Percentiles rank a stretch among this genome's conserved stretches.
These are phyloP conservation scores for Pseudogymnoascus sp. DNA, from an alignment of 2,329 filamentous ascomycete genomes.

Conservation along the genomic window DNA sequence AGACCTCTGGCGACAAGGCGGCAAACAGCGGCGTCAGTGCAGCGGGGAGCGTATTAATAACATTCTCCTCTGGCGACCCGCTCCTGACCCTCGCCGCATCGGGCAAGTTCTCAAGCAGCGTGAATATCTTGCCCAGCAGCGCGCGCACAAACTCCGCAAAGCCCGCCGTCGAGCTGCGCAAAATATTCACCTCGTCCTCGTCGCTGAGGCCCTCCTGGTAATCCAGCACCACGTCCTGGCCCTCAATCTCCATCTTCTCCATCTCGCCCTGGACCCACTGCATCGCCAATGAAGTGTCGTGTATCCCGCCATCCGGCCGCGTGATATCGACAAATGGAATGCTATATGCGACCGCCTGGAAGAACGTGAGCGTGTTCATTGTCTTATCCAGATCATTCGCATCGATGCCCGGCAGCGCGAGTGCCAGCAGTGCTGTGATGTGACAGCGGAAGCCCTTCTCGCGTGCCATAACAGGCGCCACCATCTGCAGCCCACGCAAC, in stretches of 20 bases:
- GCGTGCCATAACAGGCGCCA: slow-evolving; percentile 82
- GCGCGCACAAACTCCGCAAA: slow-evolving; percentile 89
- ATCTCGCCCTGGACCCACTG: slow-evolving; percentile 93
- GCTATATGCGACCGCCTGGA: slow-evolving; percentile 91
- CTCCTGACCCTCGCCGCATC: slow-evolving; percentile 82
- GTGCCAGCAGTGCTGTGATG: slow-evolving; percentile 84
- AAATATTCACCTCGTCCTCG: slow-evolving; percentile 76
- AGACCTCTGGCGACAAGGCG: slow-evolving; percentile 84
- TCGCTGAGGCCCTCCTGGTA: slow-evolving; percentile 77
- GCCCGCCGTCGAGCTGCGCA: slow-evolving; percentile 88
- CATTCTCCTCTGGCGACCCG: slow-evolving; percentile 90
- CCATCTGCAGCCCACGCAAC: slow-evolving; percentile 81
- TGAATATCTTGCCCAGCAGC: slow-evolving; percentile 90
- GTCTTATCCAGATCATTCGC: slow-evolving; percentile 97
- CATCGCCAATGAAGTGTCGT: slow-evolving; percentile 71
- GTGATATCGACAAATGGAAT: slow-evolving; percentile 85
- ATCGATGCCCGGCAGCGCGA: slow-evolving; percentile 91
- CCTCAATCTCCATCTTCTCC: slow-evolving; percentile 84
- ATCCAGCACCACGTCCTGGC: slow-evolving; percentile 76
- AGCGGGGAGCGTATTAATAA: slow-evolving; percentile 89
- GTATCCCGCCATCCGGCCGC: slow-evolving; percentile 57
- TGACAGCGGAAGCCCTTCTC: slow-evolving; percentile 96
- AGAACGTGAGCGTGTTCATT: slow-evolving; percentile 85
- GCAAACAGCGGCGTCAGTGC: slow-evolving; percentile 86
- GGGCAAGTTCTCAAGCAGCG: slow-evolving; percentile 86